Base-by-base conservation (phyloP, 139 green algal species). In the Auxenochlorella pyrenoidosa region DNA sequence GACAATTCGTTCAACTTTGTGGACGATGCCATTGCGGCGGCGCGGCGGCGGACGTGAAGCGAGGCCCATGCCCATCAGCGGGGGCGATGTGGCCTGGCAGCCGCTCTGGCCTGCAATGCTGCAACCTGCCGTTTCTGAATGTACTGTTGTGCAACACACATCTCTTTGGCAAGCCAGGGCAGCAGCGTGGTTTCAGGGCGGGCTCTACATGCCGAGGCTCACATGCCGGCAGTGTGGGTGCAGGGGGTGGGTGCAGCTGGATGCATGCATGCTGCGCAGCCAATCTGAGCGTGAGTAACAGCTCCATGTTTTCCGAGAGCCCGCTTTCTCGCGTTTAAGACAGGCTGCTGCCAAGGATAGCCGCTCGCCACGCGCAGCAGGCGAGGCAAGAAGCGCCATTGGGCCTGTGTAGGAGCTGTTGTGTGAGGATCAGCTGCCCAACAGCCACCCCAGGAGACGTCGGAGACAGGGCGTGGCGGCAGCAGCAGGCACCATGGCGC, bases 1-100 rank as follows among this genome's bases (percentile, higher is more conserved):
- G 86, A 90, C 63, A 75, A 54, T 24, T 65, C 87, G 12, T 90
- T 90, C 54, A 68, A 84, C 32, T 90, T 90, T 84, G 80, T 90
- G 32, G 51, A 77, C 38, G 68, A 68, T 44, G 79, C 79, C 1
- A 75, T 90, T 12, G 66, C 63, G 22, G 43, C 54, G 0, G 54
- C 84, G 5, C 40, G 41, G n/a, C 58, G 58, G 10, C 87, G 87
- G 78, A 38, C 83, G 79, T 87, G 36, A 68, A 34, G 41, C 38
- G 54, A 63, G 47, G n/a, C n/a, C n/a, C n/a, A n/a, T n/a, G n/a
- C n/a, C n/a, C n/a, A n/a, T n/a, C n/a, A n/a, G n/a, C n/a, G n/a
- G n/a, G n/a, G n/a, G n/a, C n/a, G n/a, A n/a, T n/a, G n/a, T n/a
- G n/a, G n/a, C n/a, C n/a, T n/a, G n/a, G n/a, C n/a, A n/a, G n/a